Evolutionary conservation across 768 basidiomycete genomes (phyloP).

Genomic region (Porpolomopsis calyptriformis): DNA sequence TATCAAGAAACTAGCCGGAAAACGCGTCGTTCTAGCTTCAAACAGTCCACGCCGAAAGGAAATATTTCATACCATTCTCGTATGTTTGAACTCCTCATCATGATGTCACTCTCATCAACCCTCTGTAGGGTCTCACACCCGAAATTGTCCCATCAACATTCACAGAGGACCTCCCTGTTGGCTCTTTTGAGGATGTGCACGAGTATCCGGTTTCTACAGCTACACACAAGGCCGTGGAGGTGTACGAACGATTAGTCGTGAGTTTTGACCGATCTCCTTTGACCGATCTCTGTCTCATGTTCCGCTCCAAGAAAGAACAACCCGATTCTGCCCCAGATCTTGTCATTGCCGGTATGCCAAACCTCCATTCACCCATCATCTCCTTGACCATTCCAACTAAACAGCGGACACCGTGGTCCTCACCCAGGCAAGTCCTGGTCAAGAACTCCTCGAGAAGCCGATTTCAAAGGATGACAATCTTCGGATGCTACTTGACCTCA

Average conservation of each 20-base stretch:
- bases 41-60: slow-evolving; percentile 78
- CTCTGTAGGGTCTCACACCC: slow-evolving; percentile 34
- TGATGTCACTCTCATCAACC: slow-evolving; percentile 10
- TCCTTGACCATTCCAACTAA: not conserved
- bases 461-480: slow-evolving; percentile 65
- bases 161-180: slow-evolving; percentile 60
- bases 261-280: slow-evolving; percentile 15
- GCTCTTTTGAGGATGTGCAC: slow-evolving; percentile 57
- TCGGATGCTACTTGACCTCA: slow-evolving; percentile 79
- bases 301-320: slow-evolving; percentile 31
- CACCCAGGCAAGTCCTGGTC: slow-evolving; percentile 55
- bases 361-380: not conserved
- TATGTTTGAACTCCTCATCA: slow-evolving; percentile 38
- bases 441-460: slow-evolving; percentile 89
- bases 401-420: slow-evolving; percentile 95
- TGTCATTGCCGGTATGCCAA: slow-evolving; percentile 54
- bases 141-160: slow-evolving; percentile 73
- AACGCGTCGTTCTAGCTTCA: slow-evolving; percentile 78
- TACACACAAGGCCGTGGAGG: slow-evolving; percentile 73
- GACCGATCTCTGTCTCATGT: not conserved
- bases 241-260: slow-evolving; percentile 74
- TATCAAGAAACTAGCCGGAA: slow-evolving; percentile 58
- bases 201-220: slow-evolving; percentile 74
- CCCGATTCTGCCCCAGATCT: slow-evolving; percentile 68
- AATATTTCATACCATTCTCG: slow-evolving; percentile 46